Percentiles rank a stretch among this genome's conserved stretches.
phyloP scores from a whole-genome alignment of 2,329 filamentous ascomycete genomes.

The Aureobasidium sp. region DNA sequence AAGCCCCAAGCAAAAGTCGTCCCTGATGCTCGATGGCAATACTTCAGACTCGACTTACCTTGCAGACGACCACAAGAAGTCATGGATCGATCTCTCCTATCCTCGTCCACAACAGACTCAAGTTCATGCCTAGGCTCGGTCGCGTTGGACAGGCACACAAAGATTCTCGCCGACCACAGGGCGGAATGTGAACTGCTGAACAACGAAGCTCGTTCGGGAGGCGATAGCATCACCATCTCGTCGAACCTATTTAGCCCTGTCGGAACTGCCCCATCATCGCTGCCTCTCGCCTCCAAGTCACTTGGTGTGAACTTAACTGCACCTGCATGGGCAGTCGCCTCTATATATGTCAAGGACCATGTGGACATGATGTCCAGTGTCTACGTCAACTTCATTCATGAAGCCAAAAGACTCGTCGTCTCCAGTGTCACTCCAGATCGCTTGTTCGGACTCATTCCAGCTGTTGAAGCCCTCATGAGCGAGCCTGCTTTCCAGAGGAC shows the following conservation, averaged over 20 bases:
- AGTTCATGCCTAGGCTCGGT: not conserved
- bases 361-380: conserved; percentile 5
- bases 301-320: not conserved
- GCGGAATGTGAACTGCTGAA: not conserved
- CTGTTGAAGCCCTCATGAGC: not conserved
- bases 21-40: not conserved
- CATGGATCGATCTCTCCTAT: conserved; percentile 3
- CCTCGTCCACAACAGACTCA: not conserved
- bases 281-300: not conserved
- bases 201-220: not conserved
- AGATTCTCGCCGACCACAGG: not conserved
- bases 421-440: not conserved
- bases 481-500: not conserved
- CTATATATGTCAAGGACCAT: not conserved
- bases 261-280: not conserved
- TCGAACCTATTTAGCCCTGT: conserved; percentile 5
- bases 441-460: conserved; percentile 1
- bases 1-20: not conserved
- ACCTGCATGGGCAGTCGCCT: conserved; percentile 11
- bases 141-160: not conserved
- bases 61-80: not conserved
- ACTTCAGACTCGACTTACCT: not conserved
- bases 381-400: conserved; percentile 5
- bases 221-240: not conserved
- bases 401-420: not conserved